Percentiles rank a stretch among this genome's conserved stretches.
These are phyloP conservation scores for Penicillium sp. DNA, from an alignment of 2,329 filamentous ascomycete genomes.

Conservation along the genomic window DNA sequence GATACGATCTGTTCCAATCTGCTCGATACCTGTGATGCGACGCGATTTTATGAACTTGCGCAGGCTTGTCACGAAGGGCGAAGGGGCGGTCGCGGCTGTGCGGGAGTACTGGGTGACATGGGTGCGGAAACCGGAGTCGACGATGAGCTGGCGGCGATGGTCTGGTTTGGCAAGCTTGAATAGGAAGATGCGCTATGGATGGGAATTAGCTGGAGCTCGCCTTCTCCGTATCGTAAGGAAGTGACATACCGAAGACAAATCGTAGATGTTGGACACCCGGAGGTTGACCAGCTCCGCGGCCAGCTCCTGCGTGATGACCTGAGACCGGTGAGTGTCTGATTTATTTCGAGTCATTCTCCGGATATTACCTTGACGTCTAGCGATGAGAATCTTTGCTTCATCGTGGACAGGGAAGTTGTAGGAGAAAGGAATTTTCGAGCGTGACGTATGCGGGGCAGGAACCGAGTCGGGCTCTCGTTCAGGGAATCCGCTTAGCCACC, in stretches of 20 bases:
- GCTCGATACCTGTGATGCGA: conserved; percentile 71
- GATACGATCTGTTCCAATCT: conserved; percentile 89
- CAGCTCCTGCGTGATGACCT: conserved; percentile 95
- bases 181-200: conserved; percentile 71
- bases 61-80: conserved; percentile 75
- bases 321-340: conserved; percentile 13
- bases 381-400: conserved; percentile 59
- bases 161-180: conserved; percentile 92
- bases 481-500: conserved; percentile 8
- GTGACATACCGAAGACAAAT: conserved; percentile 68
- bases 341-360: not conserved
- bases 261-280: conserved; percentile 89
- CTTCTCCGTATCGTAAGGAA: not conserved
- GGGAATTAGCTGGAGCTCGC: conserved; percentile 9
- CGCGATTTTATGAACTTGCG: conserved; percentile 86
- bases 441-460: conserved; percentile 40
- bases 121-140: conserved; percentile 94
- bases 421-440: conserved; percentile 24
- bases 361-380: conserved; percentile 52
- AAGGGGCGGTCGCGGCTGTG: conserved; percentile 77
- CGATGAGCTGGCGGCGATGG: conserved; percentile 79
- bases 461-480: conserved; percentile 16
- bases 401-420: conserved; percentile 29
- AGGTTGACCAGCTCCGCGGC: conserved; percentile 69
- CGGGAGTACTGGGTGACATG: conserved; percentile 89